phyloP scores from a whole-genome alignment of 2,329 filamentous ascomycete species.

The Sphaerulina musiva region DNA sequence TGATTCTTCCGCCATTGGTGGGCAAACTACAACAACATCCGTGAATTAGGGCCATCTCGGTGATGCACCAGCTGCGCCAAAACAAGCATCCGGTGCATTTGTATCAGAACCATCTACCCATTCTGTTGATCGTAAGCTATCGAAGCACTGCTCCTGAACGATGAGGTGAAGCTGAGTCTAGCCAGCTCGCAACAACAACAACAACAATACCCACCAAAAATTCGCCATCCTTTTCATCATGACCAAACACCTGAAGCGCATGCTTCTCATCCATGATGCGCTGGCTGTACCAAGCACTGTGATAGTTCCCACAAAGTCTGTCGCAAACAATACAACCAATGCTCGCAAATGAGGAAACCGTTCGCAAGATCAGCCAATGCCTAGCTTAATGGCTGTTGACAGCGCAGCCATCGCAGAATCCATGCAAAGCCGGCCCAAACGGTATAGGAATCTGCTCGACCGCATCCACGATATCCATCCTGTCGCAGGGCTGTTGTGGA shows the following conservation, averaged over 20 bases:
- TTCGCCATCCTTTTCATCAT: background rate
- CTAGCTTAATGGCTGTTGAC: background rate
- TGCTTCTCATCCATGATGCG: background rate
- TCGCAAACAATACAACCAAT: background rate
- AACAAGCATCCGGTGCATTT: background rate
- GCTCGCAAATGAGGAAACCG: background rate
- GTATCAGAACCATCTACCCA: background rate
- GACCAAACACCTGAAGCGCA: background rate
- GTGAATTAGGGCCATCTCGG: too few species aligned
- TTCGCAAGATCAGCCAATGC: background rate
- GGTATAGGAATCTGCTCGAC: conserved; percentile 19
- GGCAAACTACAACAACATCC: background rate
- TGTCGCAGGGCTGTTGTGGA: conserved; percentile 19
- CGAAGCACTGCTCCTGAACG: conserved; percentile 4
- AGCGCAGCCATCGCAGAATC: conserved; percentile 8
- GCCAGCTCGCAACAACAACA: conserved; percentile 4
- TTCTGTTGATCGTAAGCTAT: conserved; percentile 4
- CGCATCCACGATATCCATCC: conserved; percentile 20
- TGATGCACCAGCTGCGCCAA: background rate
- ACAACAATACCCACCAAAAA: background rate
- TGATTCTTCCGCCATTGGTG: background rate
- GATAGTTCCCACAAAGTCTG: background rate
- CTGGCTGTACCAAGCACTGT: background rate
- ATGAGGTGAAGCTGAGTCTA: conserved; percentile 2
- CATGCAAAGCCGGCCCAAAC: background rate